Conservation (phyloP, 2,329 filamentous ascomycete species). For the Neopestalotiopsis rosae region DNA sequence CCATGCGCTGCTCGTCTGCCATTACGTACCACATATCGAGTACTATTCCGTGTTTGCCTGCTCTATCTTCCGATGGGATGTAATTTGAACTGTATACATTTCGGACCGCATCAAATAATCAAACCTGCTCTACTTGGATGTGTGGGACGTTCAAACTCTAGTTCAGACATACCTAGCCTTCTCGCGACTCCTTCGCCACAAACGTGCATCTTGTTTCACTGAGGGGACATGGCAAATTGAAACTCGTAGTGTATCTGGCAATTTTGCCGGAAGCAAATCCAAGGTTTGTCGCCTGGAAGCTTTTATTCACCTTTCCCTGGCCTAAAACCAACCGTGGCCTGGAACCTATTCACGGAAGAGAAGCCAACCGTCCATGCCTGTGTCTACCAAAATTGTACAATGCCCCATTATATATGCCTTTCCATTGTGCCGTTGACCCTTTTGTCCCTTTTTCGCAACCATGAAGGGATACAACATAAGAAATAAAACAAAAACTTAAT, state of each 20-base stretch:
- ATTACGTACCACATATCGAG: too few species aligned
- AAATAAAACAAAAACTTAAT: conserved; percentile 3
- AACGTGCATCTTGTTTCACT: too few species aligned
- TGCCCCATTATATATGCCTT: conserved; percentile 16
- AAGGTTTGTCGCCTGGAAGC: background rate
- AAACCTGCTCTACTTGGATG: too few species aligned
- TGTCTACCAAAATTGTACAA: conserved; percentile 16
- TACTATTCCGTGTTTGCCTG: too few species aligned
- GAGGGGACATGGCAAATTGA: too few species aligned
- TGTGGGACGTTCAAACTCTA: too few species aligned
- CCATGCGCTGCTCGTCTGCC: too few species aligned
- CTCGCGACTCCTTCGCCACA: too few species aligned
- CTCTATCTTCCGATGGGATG: too few species aligned
- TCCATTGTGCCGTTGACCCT: conserved; percentile 15
- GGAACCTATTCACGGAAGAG: conserved; percentile 1
- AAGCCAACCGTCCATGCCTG: conserved; percentile 13
- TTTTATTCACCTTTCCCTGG: conserved; percentile 11
- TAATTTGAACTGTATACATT: too few species aligned
- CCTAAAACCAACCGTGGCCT: conserved; percentile 11
- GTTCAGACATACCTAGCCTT: too few species aligned
- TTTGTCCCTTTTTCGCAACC: conserved; percentile 11
- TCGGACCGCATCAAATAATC: too few species aligned
- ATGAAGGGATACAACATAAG: conserved; percentile 6
- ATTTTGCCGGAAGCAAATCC: background rate
- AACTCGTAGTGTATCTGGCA: background rate